phyloP scores from a whole-genome alignment of 768 basidiomycete genomes.

The Asterophora lycoperdoides region DNA sequence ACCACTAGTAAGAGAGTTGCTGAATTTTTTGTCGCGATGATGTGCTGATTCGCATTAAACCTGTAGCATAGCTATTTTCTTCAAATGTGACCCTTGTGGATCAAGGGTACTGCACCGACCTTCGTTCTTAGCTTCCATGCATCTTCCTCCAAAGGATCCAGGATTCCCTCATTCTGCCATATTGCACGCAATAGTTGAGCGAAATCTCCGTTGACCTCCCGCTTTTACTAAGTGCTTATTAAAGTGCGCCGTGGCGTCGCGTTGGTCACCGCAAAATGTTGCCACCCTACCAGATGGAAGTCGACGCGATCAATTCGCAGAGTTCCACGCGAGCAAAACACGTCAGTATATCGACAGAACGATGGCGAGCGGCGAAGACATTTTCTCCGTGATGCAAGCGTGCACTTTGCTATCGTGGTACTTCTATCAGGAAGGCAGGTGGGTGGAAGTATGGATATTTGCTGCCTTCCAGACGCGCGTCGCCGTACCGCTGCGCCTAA shows the following conservation, averaged over 20 bases:
- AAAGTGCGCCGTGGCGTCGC: conserved; percentile 79
- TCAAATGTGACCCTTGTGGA: conserved; percentile 83
- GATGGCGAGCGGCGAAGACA: conserved; percentile 85
- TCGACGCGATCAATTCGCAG: conserved; percentile 80
- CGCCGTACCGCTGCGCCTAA: conserved; percentile 75
- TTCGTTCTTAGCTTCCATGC: conserved; percentile 76
- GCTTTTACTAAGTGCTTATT: conserved; percentile 3
- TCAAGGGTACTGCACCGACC: conserved; percentile 80
- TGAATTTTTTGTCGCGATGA: conserved; percentile 4
- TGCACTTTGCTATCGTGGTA: conserved; percentile 87
- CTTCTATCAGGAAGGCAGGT: conserved; percentile 83
- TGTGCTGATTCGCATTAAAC: conserved; percentile 8
- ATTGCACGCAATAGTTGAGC: conserved; percentile 81
- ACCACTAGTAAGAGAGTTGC: conserved; percentile 62
- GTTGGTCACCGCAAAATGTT: conserved; percentile 73
- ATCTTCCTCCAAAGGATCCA: conserved; percentile 73
- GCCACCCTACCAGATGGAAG: conserved; percentile 69
- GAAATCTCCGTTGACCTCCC: not conserved
- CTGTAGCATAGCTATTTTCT: conserved; percentile 78
- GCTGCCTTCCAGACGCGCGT: conserved; percentile 82
- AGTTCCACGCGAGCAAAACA: conserved; percentile 85
- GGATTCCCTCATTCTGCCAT: conserved; percentile 88
- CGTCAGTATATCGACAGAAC: conserved; percentile 83
- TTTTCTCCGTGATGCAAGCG: conserved; percentile 83
- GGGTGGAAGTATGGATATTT: conserved; percentile 93